A percentile compares a stretch with the other conserved stretches of the same genome.
Evolutionary conservation across 2,329 filamentous ascomycete genomes (phyloP).

Genomic region (Pseudofabraea citricarpa): DNA sequence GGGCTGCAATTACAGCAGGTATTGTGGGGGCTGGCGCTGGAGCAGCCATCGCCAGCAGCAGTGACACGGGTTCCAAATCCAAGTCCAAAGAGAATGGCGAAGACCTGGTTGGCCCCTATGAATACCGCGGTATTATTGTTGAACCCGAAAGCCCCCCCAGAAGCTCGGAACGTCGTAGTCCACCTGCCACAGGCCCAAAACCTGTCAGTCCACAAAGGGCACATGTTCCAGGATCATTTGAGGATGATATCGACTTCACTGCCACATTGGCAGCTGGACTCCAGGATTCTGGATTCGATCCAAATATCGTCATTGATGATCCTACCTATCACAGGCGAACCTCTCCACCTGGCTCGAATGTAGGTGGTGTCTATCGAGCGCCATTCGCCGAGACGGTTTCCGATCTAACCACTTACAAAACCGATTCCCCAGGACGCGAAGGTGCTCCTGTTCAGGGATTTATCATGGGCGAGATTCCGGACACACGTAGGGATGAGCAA

Average conservation of each 20-base stretch:
- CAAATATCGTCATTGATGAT: constrained; percentile 65
- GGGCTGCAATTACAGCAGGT: constrained; percentile 49
- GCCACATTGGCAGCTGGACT: constrained; percentile 66
- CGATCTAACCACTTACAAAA: constrained; percentile 30
- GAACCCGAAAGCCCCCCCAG: constrained; percentile 17
- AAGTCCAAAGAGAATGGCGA: constrained; percentile 11
- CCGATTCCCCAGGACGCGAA: constrained; percentile 10
- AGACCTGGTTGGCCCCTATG: constrained; percentile 11
- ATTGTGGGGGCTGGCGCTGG: constrained; percentile 37
- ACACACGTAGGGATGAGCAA: constrained; percentile 35
- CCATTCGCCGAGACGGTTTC: constrained; percentile 45
- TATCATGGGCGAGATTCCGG: constrained; percentile 41
- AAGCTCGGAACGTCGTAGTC: constrained; percentile 26
- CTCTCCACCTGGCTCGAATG: constrained; percentile 57
- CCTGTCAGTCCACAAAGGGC: constrained; percentile 40
- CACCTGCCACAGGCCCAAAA: constrained; percentile 54
- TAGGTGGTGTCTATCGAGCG: constrained; percentile 40
- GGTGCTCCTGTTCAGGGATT: constrained; percentile 33
- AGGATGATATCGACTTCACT: constrained; percentile 63
- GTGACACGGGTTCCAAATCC: constrained; percentile 13
- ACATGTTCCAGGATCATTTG: constrained; percentile 61
- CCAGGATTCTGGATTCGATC: constrained; percentile 65
- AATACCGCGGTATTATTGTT: constrained; percentile 22
- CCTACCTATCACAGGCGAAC: constrained; percentile 57
- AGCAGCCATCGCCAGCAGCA: constrained; percentile 20